Conservation (phyloP, 257 asterid genomes). For the Solanum piurae region DNA sequence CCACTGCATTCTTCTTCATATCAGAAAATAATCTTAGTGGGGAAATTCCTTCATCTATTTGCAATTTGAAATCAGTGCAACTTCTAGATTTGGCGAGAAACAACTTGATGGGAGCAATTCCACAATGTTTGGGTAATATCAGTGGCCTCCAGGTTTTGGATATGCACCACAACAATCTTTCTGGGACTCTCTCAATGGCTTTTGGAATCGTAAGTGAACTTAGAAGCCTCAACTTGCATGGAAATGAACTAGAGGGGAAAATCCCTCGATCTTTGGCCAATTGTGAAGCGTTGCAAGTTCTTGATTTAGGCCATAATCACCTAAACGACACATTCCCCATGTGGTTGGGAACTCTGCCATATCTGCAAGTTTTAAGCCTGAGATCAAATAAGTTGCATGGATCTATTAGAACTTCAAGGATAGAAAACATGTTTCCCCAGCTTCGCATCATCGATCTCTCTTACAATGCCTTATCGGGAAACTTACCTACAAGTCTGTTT, state of each 20-base stretch:
- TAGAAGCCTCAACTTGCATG: slow-evolving; percentile 1
- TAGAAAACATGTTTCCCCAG: not conserved
- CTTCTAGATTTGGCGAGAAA: not conserved
- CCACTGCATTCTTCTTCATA: not conserved
- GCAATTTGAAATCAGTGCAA: not conserved
- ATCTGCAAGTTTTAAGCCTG: slow-evolving; percentile 10
- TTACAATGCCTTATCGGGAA: slow-evolving; percentile 4
- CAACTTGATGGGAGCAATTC: not conserved
- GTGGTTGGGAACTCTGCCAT: slow-evolving; percentile 6
- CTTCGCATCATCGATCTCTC: slow-evolving; percentile 14
- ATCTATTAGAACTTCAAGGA: not conserved
- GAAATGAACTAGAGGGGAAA: slow-evolving; percentile 7
- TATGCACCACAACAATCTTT: not conserved
- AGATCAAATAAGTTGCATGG: slow-evolving; percentile 9
- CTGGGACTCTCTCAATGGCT: not conserved
- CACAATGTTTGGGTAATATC: not conserved
- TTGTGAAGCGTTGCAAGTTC: slow-evolving; percentile 7
- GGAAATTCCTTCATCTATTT: not conserved
- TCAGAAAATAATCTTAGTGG: slow-evolving; percentile 1
- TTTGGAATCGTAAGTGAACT: not conserved
- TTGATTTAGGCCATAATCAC: slow-evolving; percentile 11
- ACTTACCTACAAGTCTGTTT: not conserved
- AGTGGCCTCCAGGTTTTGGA: not conserved
- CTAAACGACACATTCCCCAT: slow-evolving; percentile 9
- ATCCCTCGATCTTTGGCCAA: slow-evolving; percentile 5